Conservation (phyloP, 805 yeast genomes). For the Brettanomyces nanus region DNA sequence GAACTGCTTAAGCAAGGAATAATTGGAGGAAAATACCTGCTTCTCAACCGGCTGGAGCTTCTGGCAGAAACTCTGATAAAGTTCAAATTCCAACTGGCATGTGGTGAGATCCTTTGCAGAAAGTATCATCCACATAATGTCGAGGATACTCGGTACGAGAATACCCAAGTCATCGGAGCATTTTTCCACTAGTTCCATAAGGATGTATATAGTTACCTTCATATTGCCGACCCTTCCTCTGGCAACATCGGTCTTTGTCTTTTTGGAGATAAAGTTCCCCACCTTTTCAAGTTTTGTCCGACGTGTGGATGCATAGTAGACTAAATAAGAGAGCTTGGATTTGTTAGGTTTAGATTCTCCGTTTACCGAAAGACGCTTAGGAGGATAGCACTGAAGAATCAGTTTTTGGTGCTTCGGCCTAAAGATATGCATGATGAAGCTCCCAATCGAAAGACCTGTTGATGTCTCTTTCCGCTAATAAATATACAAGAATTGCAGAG, state of each 20-base stretch:
- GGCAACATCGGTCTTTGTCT: slow-evolving; percentile 51
- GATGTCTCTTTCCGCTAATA: too few relatives aligned
- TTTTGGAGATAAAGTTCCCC: slow-evolving; percentile 55
- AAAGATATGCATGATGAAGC: too few relatives aligned
- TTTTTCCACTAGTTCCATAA: slow-evolving; percentile 59
- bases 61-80: slow-evolving; percentile 24
- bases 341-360: slow-evolving; percentile 87
- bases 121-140: slow-evolving; percentile 46
- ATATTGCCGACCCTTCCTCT: slow-evolving; percentile 69
- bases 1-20: slow-evolving; percentile 33
- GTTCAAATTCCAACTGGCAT: slow-evolving; percentile 35
- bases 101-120: slow-evolving; percentile 53
- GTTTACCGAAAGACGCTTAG: slow-evolving; percentile 40
- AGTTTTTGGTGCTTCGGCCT: slow-evolving; percentile 81
- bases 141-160: slow-evolving; percentile 62
- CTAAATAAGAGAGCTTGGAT: slow-evolving; percentile 78
- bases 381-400: slow-evolving; percentile 89
- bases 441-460: too few relatives aligned
- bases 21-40: slow-evolving; percentile 37
- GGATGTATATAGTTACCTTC: slow-evolving; percentile 68
- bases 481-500: too few relatives aligned
- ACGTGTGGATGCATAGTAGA: slow-evolving; percentile 86
- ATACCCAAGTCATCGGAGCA: slow-evolving; percentile 82
- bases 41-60: slow-evolving; percentile 20
- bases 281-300: slow-evolving; percentile 86